phyloP scores from a whole-genome alignment of 371 early-diverging fungal genomes.

The Coemansia linderi region DNA sequence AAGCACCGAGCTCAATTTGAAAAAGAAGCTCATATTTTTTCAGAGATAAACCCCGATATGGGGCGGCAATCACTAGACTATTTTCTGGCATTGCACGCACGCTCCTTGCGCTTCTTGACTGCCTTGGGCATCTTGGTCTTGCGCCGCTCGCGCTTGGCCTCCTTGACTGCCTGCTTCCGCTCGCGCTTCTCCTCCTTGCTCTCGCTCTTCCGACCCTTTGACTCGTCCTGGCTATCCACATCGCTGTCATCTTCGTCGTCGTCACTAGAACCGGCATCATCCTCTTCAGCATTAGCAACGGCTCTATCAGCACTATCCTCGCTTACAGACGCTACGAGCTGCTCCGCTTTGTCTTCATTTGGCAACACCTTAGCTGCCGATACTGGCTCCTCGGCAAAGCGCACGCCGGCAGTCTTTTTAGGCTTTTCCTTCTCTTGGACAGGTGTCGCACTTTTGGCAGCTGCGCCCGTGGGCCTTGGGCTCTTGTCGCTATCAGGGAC shows the following conservation, averaged over 20 bases:
- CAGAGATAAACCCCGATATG: background rate
- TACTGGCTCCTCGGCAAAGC: background rate
- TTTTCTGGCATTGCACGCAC: constrained; percentile 58
- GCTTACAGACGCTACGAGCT: background rate
- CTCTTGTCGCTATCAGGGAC: constrained; percentile 19
- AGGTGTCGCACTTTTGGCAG: background rate
- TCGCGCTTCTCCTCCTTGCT: constrained; percentile 86
- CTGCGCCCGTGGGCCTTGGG: background rate
- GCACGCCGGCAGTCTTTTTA: background rate
- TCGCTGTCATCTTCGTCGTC: constrained; percentile 51
- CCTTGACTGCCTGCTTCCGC: constrained; percentile 84
- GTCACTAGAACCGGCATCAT: constrained; percentile 13
- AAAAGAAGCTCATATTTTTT: background rate
- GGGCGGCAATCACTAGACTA: constrained; percentile 4
- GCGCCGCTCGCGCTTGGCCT: constrained; percentile 86
- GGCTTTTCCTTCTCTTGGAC: background rate
- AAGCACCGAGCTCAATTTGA: background rate
- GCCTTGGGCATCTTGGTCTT: constrained; percentile 93
- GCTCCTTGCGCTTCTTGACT: constrained; percentile 89
- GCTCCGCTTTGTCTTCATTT: background rate
- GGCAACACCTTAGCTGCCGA: background rate
- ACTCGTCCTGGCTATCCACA: constrained; percentile 52
- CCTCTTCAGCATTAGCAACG: constrained; percentile 29
- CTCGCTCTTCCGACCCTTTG: constrained; percentile 74
- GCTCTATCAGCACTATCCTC: background rate